These are phyloP conservation scores for Neurospora sp. DNA, from an alignment of 495 filamentous ascomycete species.

Conservation along the genomic window DNA sequence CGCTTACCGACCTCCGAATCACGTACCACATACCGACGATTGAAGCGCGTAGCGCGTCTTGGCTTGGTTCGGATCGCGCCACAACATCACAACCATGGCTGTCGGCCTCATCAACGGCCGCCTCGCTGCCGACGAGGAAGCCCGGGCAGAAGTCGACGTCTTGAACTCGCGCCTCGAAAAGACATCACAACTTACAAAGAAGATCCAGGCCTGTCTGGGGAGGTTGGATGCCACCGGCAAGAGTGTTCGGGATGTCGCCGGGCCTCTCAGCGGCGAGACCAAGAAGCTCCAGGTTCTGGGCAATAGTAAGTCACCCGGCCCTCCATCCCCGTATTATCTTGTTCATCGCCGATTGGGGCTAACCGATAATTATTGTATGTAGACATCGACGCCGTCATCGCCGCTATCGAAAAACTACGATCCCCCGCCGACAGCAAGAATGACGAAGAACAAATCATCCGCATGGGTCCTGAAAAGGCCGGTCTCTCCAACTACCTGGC, in stretches of 20 bases:
- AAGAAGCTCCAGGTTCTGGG: slow-evolving; percentile 75
- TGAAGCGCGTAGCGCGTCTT: background rate
- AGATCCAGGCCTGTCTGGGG: slow-evolving; percentile 79
- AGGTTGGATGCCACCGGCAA: slow-evolving; percentile 80
- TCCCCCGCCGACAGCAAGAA: slow-evolving; percentile 81
- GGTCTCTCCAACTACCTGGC: slow-evolving; percentile 78
- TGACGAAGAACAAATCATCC: slow-evolving; percentile 84
- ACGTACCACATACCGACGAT: background rate
- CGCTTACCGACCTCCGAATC: background rate
- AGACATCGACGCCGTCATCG: slow-evolving; percentile 78
- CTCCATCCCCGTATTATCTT: background rate
- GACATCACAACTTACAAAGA: slow-evolving; percentile 71
- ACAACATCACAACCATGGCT: slow-evolving; percentile 25
- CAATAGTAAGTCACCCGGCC: slow-evolving; percentile 44
- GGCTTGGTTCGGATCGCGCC: background rate
- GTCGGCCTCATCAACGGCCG: slow-evolving; percentile 36
- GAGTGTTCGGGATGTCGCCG: slow-evolving; percentile 82
- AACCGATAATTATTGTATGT: background rate
- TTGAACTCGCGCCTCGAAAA: slow-evolving; percentile 54
- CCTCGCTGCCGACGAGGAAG: slow-evolving; percentile 49
- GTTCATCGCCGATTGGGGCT: slow-evolving; percentile 1
- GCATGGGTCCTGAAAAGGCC: slow-evolving; percentile 67
- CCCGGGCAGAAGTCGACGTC: slow-evolving; percentile 56
- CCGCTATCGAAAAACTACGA: slow-evolving; percentile 77
- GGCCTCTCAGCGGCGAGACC: slow-evolving; percentile 88